Evolutionary conservation across 805 yeast species (phyloP).

Genomic region (Candida taoyuanica): DNA sequence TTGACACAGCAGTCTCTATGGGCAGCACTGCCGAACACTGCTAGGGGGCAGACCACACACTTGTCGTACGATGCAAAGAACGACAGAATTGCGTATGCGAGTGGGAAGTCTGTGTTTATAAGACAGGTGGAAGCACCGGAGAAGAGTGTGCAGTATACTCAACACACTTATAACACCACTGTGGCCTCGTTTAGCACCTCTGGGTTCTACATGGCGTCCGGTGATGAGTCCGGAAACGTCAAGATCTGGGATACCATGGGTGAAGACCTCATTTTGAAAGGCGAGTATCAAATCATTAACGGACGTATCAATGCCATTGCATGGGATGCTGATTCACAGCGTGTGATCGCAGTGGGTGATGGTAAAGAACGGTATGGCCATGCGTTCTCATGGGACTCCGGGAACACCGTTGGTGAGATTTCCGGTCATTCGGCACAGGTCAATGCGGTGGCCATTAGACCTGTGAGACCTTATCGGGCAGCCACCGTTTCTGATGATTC

Average conservation of each 20-base stretch:
- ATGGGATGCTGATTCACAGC: conserved; percentile 86
- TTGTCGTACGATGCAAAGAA: conserved; percentile 68
- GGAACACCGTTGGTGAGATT: conserved; percentile 95
- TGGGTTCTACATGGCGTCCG: conserved; percentile 87
- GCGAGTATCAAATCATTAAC: conserved; percentile 73
- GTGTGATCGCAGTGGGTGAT: conserved; percentile 91
- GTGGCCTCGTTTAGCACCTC: conserved; percentile 86
- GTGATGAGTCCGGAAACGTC: conserved; percentile 86
- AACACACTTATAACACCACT: conserved; percentile 67
- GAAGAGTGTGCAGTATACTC: conserved; percentile 60
- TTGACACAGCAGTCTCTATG: conserved; percentile 32
- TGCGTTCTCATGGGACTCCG: conserved; percentile 89
- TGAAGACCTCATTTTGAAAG: conserved; percentile 56
- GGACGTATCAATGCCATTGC: conserved; percentile 80
- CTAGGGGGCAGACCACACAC: conserved; percentile 64
- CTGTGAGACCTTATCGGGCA: conserved; percentile 83
- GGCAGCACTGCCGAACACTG: conserved; percentile 81
- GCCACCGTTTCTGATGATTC: conserved; percentile 91
- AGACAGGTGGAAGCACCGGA: conserved; percentile 56
- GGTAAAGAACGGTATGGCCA: conserved; percentile 92
- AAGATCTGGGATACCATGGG: conserved; percentile 78
- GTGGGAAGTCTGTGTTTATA: conserved; percentile 74
- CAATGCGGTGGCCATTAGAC: conserved; percentile 80
- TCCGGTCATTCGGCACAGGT: conserved; percentile 85
- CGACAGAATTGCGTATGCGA: conserved; percentile 72